A percentile compares a stretch with the other conserved stretches of the same genome.
Conservation (phyloP, 2,329 filamentous ascomycete genomes). For the Penicillium sp. region DNA sequence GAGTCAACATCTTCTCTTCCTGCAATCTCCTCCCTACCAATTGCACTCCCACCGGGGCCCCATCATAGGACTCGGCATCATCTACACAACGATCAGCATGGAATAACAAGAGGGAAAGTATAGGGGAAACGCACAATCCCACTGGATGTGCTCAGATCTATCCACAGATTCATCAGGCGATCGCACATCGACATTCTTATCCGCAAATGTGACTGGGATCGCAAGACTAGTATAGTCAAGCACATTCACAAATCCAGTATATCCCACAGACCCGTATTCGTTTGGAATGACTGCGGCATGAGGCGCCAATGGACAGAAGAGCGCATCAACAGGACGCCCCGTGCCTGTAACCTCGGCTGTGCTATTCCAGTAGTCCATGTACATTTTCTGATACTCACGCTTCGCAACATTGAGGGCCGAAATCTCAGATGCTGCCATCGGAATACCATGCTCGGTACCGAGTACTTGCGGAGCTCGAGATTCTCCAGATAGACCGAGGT, state of each 20-base stretch:
- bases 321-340: conserved; percentile 54
- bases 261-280: conserved; percentile 50
- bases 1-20: conserved; percentile 52
- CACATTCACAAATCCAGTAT: conserved; percentile 52
- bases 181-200: conserved; percentile 52
- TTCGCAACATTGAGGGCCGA: conserved; percentile 54
- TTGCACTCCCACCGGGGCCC: conserved; percentile 51
- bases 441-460: conserved; percentile 28
- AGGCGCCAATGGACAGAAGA: conserved; percentile 46
- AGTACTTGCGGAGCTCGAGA: conserved; percentile 48
- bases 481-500: conserved; percentile 58
- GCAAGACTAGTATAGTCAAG: conserved; percentile 57
- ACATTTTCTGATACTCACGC: conserved; percentile 57
- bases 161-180: conserved; percentile 41
- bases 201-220: conserved; percentile 57
- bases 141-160: conserved; percentile 48
- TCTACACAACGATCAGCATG: conserved; percentile 32
- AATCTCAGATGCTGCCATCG: conserved; percentile 46
- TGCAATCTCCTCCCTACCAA: conserved; percentile 51
- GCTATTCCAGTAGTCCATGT: conserved; percentile 65
- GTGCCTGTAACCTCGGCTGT: conserved; percentile 53
- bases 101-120: neutral
- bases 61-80: conserved; percentile 51
- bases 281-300: conserved; percentile 44
- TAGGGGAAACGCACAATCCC: conserved; percentile 47